Percentiles rank a stretch among this genome's conserved stretches.
Conservation (phyloP, 176 grass and related monocot species). For the Rhipidocladum racemiflorum region DNA sequence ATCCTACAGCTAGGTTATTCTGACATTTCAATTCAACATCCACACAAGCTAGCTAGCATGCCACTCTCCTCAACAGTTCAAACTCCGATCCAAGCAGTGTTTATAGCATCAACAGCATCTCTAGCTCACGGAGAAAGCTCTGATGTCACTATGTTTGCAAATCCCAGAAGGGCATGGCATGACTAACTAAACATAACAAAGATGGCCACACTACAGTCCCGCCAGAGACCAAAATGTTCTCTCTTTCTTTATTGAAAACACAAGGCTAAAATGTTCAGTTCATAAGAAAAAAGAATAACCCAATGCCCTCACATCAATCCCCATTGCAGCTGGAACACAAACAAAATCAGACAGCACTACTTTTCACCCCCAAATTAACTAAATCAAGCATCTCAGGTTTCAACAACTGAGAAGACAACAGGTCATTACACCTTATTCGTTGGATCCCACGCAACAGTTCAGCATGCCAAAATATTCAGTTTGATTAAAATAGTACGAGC, state of each 20-base stretch:
- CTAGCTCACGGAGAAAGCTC: neutral
- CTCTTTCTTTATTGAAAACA: too few species aligned
- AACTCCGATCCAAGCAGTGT: neutral
- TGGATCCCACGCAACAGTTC: neutral
- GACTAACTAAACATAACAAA: too few species aligned
- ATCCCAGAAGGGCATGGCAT: neutral
- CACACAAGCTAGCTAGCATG: neutral
- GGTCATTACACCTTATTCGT: slow-evolving; percentile 51
- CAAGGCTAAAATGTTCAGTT: neutral
- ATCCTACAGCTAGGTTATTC: too few species aligned
- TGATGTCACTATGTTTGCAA: neutral
- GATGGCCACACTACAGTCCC: too few species aligned
- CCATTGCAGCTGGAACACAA: neutral
- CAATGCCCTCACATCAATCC: neutral
- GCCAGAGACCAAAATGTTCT: too few species aligned
- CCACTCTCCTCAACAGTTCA: neutral
- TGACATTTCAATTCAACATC: too few species aligned
- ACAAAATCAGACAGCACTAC: neutral
- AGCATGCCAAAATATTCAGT: slow-evolving; percentile 10
- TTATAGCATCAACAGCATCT: neutral
- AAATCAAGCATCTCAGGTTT: neutral
- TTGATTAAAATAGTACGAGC: slow-evolving; percentile 38
- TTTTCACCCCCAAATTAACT: neutral
- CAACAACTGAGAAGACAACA: neutral
- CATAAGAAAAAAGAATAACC: neutral